Percentiles rank a stretch among this genome's conserved stretches.
These are phyloP conservation scores for Cyberlindnera petersonii DNA, from an alignment of 805 yeast genomes.

Conservation along the genomic window DNA sequence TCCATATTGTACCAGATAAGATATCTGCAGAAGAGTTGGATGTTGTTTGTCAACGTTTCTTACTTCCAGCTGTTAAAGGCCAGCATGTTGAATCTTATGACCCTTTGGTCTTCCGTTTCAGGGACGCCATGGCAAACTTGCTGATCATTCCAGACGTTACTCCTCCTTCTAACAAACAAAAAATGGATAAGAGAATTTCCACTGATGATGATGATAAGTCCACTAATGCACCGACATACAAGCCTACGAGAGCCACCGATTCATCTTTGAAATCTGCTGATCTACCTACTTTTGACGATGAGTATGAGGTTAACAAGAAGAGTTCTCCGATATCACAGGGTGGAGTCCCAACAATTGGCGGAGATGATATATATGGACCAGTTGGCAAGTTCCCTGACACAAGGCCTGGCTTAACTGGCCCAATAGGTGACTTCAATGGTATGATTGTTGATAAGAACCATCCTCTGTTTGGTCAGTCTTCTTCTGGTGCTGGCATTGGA, in stretches of 20 bases:
- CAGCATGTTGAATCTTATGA: not conserved
- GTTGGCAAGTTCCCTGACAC: slow-evolving; percentile 40
- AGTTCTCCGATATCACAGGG: not conserved
- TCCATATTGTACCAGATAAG: not conserved
- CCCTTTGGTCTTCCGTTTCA: not conserved
- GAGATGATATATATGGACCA: slow-evolving; percentile 48
- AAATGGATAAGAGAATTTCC: not conserved
- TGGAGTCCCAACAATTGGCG: slow-evolving; percentile 39
- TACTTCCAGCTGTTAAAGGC: not conserved
- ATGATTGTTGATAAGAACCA: slow-evolving; percentile 52
- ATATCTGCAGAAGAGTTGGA: slow-evolving; percentile 2
- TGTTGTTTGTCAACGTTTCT: not conserved
- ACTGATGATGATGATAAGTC: not conserved
- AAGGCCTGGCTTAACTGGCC: slow-evolving; percentile 35
- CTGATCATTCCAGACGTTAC: not conserved
- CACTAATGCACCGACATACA: not conserved
- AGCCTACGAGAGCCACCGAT: not conserved
- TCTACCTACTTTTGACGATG: slow-evolving; percentile 53
- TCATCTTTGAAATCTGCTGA: not conserved
- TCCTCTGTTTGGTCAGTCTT: slow-evolving; percentile 39
- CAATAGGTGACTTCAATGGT: slow-evolving; percentile 35
- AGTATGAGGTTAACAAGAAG: slow-evolving; percentile 34
- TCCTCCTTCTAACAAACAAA: not conserved
- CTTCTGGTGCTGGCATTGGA: slow-evolving; percentile 1
- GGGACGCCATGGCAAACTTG: not conserved